Base-by-base conservation (phyloP, 345 rosid species). In the Cardamine occulta region DNA sequence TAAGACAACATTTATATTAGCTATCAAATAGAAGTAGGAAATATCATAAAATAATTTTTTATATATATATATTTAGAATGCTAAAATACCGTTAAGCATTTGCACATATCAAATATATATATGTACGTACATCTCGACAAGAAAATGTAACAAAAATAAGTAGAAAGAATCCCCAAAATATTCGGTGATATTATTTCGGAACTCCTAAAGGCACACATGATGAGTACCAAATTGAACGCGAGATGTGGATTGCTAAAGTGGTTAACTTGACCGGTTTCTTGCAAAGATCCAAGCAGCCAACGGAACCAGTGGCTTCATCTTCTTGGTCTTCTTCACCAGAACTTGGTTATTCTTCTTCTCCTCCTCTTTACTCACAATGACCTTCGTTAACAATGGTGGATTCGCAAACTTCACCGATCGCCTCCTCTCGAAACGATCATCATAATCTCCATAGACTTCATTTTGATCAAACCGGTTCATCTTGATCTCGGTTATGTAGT, bases 341-440 rank as follows among this genome's bases (percentile, higher is more conserved):
- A 45, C 80, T 80, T 54, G 77, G 74, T 75, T 77, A 37, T 81
- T 81, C 56, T 75, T 77, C 47, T 80, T 80, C 55, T 44, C 48
- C 18, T 81, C 81, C 29, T 68, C 75, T 45, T 70, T 82, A 19
- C 70, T 65, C 28, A 62, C 73, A 19, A 82, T 79, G 39, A 86
- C 83, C 53, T 77, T 74, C 39, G 91, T 66, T 37, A 82, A 19
- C 18, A 89, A 72, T 9, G 90, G 86, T 19, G 94, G 84, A 55
- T 83, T 86, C 7, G 94, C 93, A 70, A 91, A 91, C 56, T 84
- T 85, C 74, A 89, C 97, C 29, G 80, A 84, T 61, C 92, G 84
- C 69, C 85, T 89, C 80, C 81, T 86, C 54, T 87, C 86, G 17
- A 87, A 70, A 76, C 74, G 81, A 19, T 78, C 78, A 14, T 19